These are phyloP conservation scores for Apiotrichum siamense DNA, from an alignment of 1,284 basidiomycete genomes.

Conservation along the genomic window DNA sequence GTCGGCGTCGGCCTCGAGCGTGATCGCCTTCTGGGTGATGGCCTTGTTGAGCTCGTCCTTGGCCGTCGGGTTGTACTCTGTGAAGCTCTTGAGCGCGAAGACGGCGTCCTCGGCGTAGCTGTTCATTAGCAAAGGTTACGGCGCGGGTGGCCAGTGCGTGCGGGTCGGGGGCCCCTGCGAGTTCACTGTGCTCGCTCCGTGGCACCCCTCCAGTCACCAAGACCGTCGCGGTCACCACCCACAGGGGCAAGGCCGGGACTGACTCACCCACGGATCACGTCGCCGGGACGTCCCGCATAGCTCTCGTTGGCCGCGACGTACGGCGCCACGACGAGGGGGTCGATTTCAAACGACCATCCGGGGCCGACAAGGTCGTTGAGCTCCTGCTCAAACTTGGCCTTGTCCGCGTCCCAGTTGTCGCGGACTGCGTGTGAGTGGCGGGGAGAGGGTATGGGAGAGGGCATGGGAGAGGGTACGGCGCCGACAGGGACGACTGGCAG, in stretches of 20 bases:
- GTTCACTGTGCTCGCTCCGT: no score
- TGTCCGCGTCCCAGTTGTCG: slow-evolving; percentile 2
- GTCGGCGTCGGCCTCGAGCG: slow-evolving; percentile 2
- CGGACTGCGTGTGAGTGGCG: no score
- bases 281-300: not conserved
- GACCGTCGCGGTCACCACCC: no score
- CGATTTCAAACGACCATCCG: slow-evolving; percentile 3
- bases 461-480: no score
- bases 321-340: slow-evolving; percentile 4
- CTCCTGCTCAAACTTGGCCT: not conserved
- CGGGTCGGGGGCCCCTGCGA: no score
- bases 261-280: not conserved
- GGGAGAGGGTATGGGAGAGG: no score
- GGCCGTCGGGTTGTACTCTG: not conserved
- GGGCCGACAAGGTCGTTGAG: not conserved
- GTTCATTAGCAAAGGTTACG: not conserved
- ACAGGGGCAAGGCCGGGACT: no score
- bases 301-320: not conserved
- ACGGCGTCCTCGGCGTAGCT: not conserved
- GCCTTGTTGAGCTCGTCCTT: not conserved
- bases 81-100: not conserved
- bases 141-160: not conserved
- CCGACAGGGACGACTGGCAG: no score
- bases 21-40: not conserved
- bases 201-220: no score